phyloP scores from a whole-genome alignment of 2,329 filamentous ascomycete genomes.

The Lachnum nothofagi region DNA sequence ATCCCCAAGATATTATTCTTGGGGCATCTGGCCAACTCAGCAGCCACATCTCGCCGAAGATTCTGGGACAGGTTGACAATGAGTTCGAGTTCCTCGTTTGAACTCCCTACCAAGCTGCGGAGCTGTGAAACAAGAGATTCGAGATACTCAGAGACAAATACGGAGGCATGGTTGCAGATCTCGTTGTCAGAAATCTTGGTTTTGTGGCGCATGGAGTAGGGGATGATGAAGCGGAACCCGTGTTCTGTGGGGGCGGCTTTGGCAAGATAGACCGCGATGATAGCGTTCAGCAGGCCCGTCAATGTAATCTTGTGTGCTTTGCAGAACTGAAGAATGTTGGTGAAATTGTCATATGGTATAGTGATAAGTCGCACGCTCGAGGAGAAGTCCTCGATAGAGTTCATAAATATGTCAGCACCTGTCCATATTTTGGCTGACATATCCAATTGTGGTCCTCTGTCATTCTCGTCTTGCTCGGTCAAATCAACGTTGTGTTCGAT shows the following conservation, averaged over 20 bases:
- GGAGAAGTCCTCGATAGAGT: background rate
- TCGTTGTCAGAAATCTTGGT: slow-evolving; percentile 4
- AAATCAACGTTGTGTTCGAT: background rate
- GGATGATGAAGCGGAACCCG: slow-evolving; percentile 7
- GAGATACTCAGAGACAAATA: background rate
- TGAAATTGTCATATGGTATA: background rate
- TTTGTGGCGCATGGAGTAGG: slow-evolving; percentile 12
- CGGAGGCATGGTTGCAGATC: slow-evolving; percentile 14
- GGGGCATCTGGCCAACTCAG: slow-evolving; percentile 1
- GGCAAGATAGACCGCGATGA: slow-evolving; percentile 9
- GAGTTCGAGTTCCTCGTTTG: background rate
- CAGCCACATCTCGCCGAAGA: slow-evolving; percentile 7
- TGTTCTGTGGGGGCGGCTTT: background rate
- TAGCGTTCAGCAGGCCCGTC: slow-evolving; percentile 10
- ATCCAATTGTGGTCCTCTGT: background rate
- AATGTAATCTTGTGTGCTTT: slow-evolving; percentile 1
- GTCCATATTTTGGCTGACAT: background rate
- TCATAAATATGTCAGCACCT: background rate
- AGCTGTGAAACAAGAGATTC: background rate
- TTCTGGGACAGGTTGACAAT: slow-evolving; percentile 3
- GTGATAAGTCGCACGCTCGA: background rate
- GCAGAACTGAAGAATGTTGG: slow-evolving; percentile 1
- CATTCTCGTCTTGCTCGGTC: background rate
- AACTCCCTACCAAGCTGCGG: background rate
- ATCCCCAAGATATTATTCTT: background rate